phyloP scores from a whole-genome alignment of 768 basidiomycete species.

The Asterophora lycoperdoides region DNA sequence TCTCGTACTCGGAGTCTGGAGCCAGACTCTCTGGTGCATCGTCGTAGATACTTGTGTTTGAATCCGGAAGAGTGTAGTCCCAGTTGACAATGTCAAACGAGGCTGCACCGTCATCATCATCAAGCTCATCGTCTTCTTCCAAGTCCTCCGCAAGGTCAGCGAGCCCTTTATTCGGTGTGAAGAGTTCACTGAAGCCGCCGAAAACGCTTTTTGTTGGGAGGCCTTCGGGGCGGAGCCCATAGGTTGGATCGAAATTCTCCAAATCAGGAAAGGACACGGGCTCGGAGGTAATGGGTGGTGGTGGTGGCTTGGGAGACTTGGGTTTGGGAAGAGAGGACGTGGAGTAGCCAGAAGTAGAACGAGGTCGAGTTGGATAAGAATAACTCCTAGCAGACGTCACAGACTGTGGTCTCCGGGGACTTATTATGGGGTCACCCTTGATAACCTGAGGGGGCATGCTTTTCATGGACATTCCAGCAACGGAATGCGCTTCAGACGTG shows the following conservation, averaged over 20 bases:
- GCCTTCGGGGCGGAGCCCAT: conserved; percentile 90
- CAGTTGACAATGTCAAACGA: conserved; percentile 70
- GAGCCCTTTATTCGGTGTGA: conserved; percentile 61
- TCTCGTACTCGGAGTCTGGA: conserved; percentile 61
- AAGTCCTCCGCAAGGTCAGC: conserved; percentile 77
- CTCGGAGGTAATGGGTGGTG: conserved; percentile 26
- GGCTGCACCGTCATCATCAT: conserved; percentile 31
- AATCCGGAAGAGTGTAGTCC: conserved; percentile 53
- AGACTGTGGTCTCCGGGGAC: conserved; percentile 11
- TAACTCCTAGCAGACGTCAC: conserved; percentile 7
- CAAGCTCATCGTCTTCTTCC: conserved; percentile 38
- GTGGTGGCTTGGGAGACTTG: conserved; percentile 7
- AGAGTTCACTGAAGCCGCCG: conserved; percentile 71
- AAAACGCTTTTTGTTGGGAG: conserved; percentile 83
- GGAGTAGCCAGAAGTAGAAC: conserved; percentile 40
- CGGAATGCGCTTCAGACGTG: conserved; percentile 35
- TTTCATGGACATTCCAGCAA: conserved; percentile 33
- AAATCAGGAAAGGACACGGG: conserved; percentile 37
- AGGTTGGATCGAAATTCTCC: conserved; percentile 94
- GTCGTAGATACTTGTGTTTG: conserved; percentile 39
- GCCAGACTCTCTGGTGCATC: conserved; percentile 37
- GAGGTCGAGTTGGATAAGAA: conserved; percentile 26
- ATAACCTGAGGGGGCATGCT: conserved; percentile 16
- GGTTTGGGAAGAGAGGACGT: conserved; percentile 20
- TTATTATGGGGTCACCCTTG: conserved; percentile 1